Conservation (phyloP, 495 filamentous ascomycete species). For the Penicillium robsamsonii region DNA sequence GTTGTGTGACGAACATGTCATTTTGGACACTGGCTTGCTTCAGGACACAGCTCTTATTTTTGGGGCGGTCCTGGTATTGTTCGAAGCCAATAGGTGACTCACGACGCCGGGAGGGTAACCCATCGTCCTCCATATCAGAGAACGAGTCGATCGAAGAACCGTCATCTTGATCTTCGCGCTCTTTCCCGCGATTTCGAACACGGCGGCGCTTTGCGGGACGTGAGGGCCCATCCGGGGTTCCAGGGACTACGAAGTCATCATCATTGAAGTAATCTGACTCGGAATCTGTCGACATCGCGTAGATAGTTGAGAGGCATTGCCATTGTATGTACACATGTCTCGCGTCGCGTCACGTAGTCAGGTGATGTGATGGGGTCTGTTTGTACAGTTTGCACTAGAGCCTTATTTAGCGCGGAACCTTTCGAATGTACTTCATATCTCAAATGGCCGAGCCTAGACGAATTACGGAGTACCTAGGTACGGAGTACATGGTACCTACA, state of each 20-base stretch:
- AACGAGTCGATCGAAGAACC: slow-evolving; percentile 22
- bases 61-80: slow-evolving; percentile 31
- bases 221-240: slow-evolving; percentile 20
- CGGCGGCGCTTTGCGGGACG: slow-evolving; percentile 41
- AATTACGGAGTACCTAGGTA: background rate
- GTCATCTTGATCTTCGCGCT: slow-evolving; percentile 13
- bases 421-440: background rate
- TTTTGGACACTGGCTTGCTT: slow-evolving; percentile 42
- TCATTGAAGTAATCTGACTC: slow-evolving; percentile 30
- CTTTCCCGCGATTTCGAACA: slow-evolving; percentile 14
- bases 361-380: slow-evolving; percentile 15
- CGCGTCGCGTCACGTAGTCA: slow-evolving; percentile 21
- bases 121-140: slow-evolving; percentile 28
- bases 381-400: slow-evolving; percentile 15
- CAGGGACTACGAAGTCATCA: slow-evolving; percentile 36
- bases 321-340: background rate
- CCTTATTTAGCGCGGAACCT: background rate
- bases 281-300: slow-evolving; percentile 24
- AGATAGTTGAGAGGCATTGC: background rate
- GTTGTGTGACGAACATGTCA: slow-evolving; percentile 55
- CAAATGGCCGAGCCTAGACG: background rate
- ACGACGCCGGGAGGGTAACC: slow-evolving; percentile 16
- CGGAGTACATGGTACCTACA: background rate
- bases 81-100: slow-evolving; percentile 19
- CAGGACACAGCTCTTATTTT: slow-evolving; percentile 45